Evolutionary conservation across 345 rosid species (phyloP).

Genomic region (Pelargonium nanum): DNA sequence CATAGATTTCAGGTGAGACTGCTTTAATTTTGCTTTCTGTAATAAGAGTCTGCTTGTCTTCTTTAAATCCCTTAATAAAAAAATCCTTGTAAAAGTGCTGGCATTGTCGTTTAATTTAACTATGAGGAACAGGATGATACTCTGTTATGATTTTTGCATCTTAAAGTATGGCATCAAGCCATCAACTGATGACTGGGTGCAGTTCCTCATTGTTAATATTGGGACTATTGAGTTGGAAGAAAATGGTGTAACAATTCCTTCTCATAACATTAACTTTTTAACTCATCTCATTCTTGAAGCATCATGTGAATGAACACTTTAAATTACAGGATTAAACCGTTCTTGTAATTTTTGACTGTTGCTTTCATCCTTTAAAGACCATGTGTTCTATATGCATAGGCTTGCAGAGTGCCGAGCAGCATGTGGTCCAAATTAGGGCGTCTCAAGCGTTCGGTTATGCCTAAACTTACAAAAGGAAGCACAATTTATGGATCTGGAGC

Average conservation of each 20-base stretch:
- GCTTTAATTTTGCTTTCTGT: neutral
- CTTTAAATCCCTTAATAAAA: no score
- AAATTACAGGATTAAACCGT: neutral
- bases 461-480: slow-evolving; percentile 71
- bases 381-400: slow-evolving; percentile 28
- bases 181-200: no score
- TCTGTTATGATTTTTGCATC: neutral
- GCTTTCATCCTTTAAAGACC: neutral
- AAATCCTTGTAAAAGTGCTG: slow-evolving; percentile 4
- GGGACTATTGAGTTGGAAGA: neutral
- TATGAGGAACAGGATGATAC: neutral
- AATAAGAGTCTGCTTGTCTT: neutral
- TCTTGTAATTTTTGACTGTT: neutral
- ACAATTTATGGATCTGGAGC: slow-evolving; percentile 81
- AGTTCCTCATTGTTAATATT: neutral
- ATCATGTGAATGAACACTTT: neutral
- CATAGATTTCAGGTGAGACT: slow-evolving; percentile 75
- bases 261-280: neutral
- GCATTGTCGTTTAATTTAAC: neutral
- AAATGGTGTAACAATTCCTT: no score
- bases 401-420: slow-evolving; percentile 74
- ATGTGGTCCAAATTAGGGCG: slow-evolving; percentile 99
- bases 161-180: no score
- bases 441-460: slow-evolving; percentile 89
- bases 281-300: neutral